Evolutionary conservation across 148 eudicot genomes (phyloP).

Genomic region (Cornus kousa): DNA sequence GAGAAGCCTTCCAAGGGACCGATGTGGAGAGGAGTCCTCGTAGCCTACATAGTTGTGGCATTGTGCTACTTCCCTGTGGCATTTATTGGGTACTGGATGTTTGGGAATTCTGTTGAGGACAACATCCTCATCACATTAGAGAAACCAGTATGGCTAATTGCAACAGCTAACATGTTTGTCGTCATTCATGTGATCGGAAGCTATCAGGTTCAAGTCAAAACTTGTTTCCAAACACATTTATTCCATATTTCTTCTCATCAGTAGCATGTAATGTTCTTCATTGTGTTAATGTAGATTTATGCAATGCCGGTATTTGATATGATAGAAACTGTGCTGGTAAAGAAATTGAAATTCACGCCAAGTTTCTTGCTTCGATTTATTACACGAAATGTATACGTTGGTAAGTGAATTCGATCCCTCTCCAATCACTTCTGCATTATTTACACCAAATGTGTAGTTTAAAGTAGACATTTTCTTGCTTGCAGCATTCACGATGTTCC

Average conservation of each 20-base stretch:
- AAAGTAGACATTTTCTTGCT: not conserved
- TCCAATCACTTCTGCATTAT: not conserved
- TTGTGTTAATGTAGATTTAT: constrained; percentile 9
- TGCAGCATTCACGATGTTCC: constrained; percentile 20
- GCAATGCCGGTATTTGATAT: constrained; percentile 32
- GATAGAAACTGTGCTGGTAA: constrained; percentile 25
- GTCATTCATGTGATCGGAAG: constrained; percentile 39
- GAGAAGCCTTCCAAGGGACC: constrained; percentile 37
- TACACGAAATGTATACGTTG: constrained; percentile 17
- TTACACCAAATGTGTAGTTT: not conserved
- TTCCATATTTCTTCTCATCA: not conserved
- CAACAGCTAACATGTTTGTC: constrained; percentile 32
- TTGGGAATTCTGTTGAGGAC: constrained; percentile 20
- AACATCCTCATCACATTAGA: constrained; percentile 28
- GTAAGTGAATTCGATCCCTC: constrained; percentile 4
- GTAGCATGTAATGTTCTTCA: not conserved
- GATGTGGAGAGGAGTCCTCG: constrained; percentile 34
- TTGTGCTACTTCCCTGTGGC: constrained; percentile 36
- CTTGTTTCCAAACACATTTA: not conserved
- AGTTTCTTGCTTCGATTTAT: constrained; percentile 17
- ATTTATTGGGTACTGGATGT: constrained; percentile 21
- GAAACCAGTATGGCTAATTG: constrained; percentile 33
- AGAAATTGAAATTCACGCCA: constrained; percentile 16
- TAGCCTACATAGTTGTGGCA: constrained; percentile 35
- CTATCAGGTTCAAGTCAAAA: constrained; percentile 25